A percentile compares a stretch with the other conserved stretches of the same genome.
These are phyloP conservation scores for Pseudotsuga menziesii DNA, from an alignment of 75 land plant genomes.

Conservation along the genomic window DNA sequence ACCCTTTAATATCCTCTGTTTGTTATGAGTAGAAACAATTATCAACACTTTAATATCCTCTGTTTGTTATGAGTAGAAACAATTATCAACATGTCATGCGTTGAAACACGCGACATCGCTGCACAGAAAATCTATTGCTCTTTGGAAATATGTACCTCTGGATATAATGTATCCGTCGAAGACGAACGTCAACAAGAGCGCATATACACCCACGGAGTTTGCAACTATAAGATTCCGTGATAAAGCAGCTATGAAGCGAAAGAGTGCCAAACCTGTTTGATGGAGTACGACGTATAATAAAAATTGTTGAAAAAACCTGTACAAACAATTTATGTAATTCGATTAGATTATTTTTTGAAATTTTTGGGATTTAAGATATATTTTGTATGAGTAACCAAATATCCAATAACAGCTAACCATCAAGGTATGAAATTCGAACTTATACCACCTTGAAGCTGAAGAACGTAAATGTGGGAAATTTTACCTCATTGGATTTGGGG, in stretches of 20 bases:
- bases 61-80: too few relatives aligned
- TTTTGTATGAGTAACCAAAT: background rate
- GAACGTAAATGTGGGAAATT: too few relatives aligned
- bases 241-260: constrained; percentile 26
- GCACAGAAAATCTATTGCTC: too few relatives aligned
- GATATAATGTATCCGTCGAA: constrained; percentile 31
- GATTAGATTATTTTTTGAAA: background rate
- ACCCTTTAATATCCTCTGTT: constrained; percentile 10
- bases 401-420: background rate
- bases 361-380: too few relatives aligned
- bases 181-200: constrained; percentile 21
- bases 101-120: too few relatives aligned
- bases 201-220: constrained; percentile 25
- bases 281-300: constrained; percentile 15
- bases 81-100: too few relatives aligned
- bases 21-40: too few relatives aligned
- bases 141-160: constrained; percentile 7
- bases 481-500: constrained; percentile 42
- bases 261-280: constrained; percentile 19
- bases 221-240: constrained; percentile 18
- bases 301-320: constrained; percentile 27
- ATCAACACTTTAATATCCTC: constrained; percentile 3
- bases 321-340: background rate
- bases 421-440: background rate
- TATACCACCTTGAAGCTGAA: background rate